Evolutionary conservation across 208 protist species (phyloP), one percentile per base, ranked within the genome.

Genomic region (Wallacemonas sp.): DNA sequence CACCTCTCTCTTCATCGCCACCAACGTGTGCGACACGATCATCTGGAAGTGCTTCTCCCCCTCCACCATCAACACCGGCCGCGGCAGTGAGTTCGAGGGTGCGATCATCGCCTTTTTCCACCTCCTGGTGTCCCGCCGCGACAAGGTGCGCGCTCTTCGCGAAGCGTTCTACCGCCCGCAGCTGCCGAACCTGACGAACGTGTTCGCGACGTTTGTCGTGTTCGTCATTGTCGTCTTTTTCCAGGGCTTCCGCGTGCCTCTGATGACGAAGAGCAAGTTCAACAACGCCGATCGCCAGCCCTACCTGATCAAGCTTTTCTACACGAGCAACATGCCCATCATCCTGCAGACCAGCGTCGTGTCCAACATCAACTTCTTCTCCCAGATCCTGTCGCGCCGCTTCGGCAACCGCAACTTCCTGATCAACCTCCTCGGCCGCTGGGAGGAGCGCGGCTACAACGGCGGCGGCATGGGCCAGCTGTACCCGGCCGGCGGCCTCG

Each of bases 271-370:
- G 61, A 91, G 79, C 46, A 87, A 95, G 69, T 87, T 82, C 75
- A 77, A 81, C 45, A 80, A 74, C 46, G 75, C 72, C 36, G 87
- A 92, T 65, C 89, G 92, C 46, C 83, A 92, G 74, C 86, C 92
- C 14, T 99, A 99, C 93, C 98, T 99, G 62, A 99, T 99, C 76
- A 99, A 99, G 84, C 96, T 99, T 57, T 99, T 99, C 90, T 99
- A 99, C 93, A 99, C 99, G 5, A 99, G 97, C 67, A 99, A 99
- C 88, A 99, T 99, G 84, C 99, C 99, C 44, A 99, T 99, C 87
- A 99, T 99, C 80, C 82, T 99, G 23, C 98, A 99, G 88, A 98
- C 97, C 10, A 99, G 98, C 65, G 86, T 99, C 23, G 97, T 99
- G 12, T 99, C 98, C 38, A 99, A 99, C 89, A 77, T 99, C 41